phyloP scores from a whole-genome alignment of 1,139 yeast species.

The Protomyces inundatus region DNA sequence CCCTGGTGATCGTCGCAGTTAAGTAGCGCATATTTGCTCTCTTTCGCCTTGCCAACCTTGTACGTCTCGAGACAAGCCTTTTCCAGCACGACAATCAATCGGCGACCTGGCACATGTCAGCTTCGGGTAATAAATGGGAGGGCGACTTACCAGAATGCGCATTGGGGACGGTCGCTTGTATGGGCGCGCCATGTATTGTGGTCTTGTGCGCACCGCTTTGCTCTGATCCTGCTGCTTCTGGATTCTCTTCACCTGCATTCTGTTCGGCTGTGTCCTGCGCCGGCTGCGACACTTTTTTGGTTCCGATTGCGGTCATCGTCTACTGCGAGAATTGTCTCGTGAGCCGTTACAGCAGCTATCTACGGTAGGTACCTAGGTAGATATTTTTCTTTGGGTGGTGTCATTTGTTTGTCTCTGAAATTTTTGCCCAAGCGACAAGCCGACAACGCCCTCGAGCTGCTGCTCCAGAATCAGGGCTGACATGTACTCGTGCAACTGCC shows the following conservation, averaged over 20 bases:
- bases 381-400: too few relatives aligned
- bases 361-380: too few relatives aligned
- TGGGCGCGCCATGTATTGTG: conserved; percentile 44
- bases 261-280: not conserved
- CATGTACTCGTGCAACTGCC: too few relatives aligned
- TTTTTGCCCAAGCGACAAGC: too few relatives aligned
- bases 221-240: conserved; percentile 26
- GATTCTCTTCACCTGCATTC: not conserved
- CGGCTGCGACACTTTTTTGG: conserved; percentile 5
- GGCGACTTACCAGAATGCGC: conserved; percentile 59
- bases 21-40: conserved; percentile 73
- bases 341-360: too few relatives aligned
- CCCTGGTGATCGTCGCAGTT: conserved; percentile 99
- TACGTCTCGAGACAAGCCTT: conserved; percentile 96
- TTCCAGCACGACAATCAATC: conserved; percentile 85
- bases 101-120: conserved; percentile 47
- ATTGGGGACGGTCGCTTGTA: conserved; percentile 79
- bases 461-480: too few relatives aligned
- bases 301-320: conserved; percentile 24
- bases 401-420: too few relatives aligned
- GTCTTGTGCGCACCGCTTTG: conserved; percentile 38
- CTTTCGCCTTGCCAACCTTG: conserved; percentile 57
- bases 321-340: too few relatives aligned
- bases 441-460: too few relatives aligned
- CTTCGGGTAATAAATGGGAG: conserved; percentile 52